Conservation (phyloP, 1,139 yeast species). For the Suhomyces taliae region DNA sequence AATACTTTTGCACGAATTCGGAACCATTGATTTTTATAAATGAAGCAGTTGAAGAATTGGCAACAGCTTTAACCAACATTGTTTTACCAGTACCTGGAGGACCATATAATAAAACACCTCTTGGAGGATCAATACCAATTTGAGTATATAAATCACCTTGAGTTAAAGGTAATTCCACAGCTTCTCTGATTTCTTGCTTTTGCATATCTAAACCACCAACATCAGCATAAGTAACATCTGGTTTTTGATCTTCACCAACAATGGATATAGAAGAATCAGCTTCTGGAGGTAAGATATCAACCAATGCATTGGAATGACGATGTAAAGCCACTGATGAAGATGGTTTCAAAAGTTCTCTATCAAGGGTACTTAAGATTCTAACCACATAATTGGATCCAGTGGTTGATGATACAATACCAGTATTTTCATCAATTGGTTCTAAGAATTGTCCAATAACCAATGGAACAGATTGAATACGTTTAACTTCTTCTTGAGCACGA, state of each 20-base stretch:
- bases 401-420: constrained; percentile 95
- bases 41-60: constrained; percentile 92
- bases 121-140: constrained; percentile 98
- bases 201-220: constrained; percentile 99
- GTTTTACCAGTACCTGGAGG: constrained; percentile 99
- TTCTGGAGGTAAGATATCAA: constrained; percentile 96
- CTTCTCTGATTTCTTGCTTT: constrained; percentile 97
- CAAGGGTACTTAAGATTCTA: constrained; percentile 88
- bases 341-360: constrained; percentile 90
- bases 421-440: constrained; percentile 95
- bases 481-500: constrained; percentile 98
- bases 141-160: constrained; percentile 96
- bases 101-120: constrained; percentile 95
- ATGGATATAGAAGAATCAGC: constrained; percentile 96
- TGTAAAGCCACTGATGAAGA: constrained; percentile 95
- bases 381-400: constrained; percentile 98
- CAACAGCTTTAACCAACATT: constrained; percentile 98
- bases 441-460: constrained; percentile 96
- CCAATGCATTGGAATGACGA: constrained; percentile 96
- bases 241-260: constrained; percentile 91
- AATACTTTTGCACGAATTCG: constrained; percentile 95
- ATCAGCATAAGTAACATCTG: constrained; percentile 87
- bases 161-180: constrained; percentile 94
- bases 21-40: constrained; percentile 97
- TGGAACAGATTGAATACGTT: constrained; percentile 95